Conservation (phyloP, 345 rosid genomes). For the Citrus cavaleriei region DNA sequence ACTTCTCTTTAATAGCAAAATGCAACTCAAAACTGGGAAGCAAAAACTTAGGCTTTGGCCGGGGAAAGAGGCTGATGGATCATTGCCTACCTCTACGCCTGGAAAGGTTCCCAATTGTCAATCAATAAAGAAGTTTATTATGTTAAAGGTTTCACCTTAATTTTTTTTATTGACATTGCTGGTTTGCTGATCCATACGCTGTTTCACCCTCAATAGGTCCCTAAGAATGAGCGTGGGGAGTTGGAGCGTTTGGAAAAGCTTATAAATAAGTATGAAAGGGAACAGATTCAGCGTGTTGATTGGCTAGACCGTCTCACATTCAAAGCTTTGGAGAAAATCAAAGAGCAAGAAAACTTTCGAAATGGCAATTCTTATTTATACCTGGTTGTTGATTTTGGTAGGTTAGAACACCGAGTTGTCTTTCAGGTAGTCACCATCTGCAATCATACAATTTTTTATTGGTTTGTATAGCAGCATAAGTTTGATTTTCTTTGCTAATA, state of each 20-base stretch:
- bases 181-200: neutral
- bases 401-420: constrained; percentile 94
- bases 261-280: constrained; percentile 84
- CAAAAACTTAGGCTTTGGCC: constrained; percentile 95
- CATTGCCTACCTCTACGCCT: constrained; percentile 76
- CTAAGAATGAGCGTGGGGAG: constrained; percentile 88
- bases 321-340: constrained; percentile 74
- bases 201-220: constrained; percentile 52
- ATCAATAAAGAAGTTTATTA: constrained; percentile 1
- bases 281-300: constrained; percentile 81
- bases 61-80: constrained; percentile 91
- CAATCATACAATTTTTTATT: constrained; percentile 3
- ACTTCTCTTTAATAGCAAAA: constrained; percentile 82
- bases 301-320: constrained; percentile 93
- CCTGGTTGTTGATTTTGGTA: constrained; percentile 81
- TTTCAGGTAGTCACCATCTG: constrained; percentile 60
- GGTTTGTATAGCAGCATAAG: neutral
- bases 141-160: neutral
- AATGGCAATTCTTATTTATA: constrained; percentile 71
- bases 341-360: constrained; percentile 69
- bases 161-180: neutral
- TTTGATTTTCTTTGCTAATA: neutral
- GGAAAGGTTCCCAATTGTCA: constrained; percentile 76
- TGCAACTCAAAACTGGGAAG: constrained; percentile 91
- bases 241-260: constrained; percentile 91